Percentiles rank a stretch among this genome's conserved stretches.
Evolutionary conservation across 805 yeast genomes (phyloP).

Genomic region (Barnettozyma sucrosica): DNA sequence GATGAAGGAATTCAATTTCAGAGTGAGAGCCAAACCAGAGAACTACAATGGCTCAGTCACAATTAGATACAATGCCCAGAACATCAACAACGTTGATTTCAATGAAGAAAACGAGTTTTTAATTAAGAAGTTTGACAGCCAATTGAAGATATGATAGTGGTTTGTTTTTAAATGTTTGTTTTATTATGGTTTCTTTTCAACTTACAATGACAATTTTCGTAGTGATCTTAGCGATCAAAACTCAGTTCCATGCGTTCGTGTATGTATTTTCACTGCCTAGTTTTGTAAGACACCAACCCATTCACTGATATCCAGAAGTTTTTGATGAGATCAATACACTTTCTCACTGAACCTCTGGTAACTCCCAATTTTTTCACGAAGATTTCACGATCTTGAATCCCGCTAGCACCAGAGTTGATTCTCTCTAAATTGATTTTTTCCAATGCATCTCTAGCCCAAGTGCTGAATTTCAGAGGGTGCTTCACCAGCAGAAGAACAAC

Average conservation of each 20-base stretch:
- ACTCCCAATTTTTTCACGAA: constrained; percentile 51
- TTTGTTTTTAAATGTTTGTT: neutral
- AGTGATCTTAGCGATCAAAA: neutral
- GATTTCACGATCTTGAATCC: constrained; percentile 31
- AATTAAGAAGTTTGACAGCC: constrained; percentile 30
- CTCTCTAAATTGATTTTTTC: constrained; percentile 27
- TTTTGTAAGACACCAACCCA: constrained; percentile 37
- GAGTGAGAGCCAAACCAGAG: constrained; percentile 79
- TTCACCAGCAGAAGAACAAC: constrained; percentile 45
- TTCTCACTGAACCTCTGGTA: constrained; percentile 57
- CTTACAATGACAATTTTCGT: neutral
- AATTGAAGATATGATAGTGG: constrained; percentile 8
- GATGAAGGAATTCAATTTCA: constrained; percentile 67
- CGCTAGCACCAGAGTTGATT: constrained; percentile 20
- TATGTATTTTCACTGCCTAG: constrained; percentile 8
- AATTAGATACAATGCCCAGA: constrained; percentile 66
- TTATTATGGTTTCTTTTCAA: neutral
- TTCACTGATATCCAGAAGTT: constrained; percentile 62
- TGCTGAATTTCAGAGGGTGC: constrained; percentile 41
- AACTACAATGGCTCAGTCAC: constrained; percentile 73
- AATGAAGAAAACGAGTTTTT: constrained; percentile 56
- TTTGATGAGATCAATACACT: constrained; percentile 50
- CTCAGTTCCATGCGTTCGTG: neutral
- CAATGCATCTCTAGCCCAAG: constrained; percentile 39
- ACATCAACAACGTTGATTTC: constrained; percentile 47